Percentiles rank a stretch among this genome's conserved stretches.
phyloP scores from a whole-genome alignment of 1,284 basidiomycete genomes.

The Naganishia sp. region DNA sequence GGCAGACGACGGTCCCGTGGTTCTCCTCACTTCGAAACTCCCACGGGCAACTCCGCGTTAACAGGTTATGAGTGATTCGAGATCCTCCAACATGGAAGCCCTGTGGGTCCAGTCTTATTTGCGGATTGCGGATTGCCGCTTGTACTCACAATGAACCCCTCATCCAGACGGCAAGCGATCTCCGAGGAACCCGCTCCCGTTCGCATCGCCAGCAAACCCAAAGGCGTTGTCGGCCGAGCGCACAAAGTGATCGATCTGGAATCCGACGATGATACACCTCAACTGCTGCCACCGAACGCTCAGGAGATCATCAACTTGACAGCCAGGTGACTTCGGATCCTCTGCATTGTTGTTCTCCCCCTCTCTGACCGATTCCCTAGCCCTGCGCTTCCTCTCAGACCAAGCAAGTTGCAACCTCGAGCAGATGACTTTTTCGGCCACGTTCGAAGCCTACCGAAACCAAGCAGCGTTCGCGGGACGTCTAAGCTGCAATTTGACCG shows the following conservation, averaged over 20 bases:
- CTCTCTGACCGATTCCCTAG: background rate
- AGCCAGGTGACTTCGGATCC: slow-evolving; percentile 1
- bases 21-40: no score
- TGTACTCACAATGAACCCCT: background rate
- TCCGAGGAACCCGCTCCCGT: slow-evolving; percentile 8
- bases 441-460: slow-evolving; percentile 18
- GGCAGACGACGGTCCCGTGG: no score
- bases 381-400: slow-evolving; percentile 5
- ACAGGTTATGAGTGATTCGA: slow-evolving; percentile 7
- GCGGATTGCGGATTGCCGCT: background rate
- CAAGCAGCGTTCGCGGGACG: slow-evolving; percentile 18
- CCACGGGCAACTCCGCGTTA: no score
- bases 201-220: slow-evolving; percentile 1
- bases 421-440: slow-evolving; percentile 21
- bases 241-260: slow-evolving; percentile 22
- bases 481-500: slow-evolving; percentile 19
- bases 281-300: background rate
- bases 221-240: slow-evolving; percentile 1
- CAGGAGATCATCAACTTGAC: slow-evolving; percentile 18
- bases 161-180: slow-evolving; percentile 14
- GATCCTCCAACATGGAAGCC: slow-evolving; percentile 24
- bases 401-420: slow-evolving; percentile 12
- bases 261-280: slow-evolving; percentile 21
- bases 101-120: background rate
- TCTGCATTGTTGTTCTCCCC: no score